A percentile compares a stretch with the other conserved stretches of the same genome.
Conservation (phyloP, 2,329 filamentous ascomycete species). For the Talaromyces albobiverticillius region DNA sequence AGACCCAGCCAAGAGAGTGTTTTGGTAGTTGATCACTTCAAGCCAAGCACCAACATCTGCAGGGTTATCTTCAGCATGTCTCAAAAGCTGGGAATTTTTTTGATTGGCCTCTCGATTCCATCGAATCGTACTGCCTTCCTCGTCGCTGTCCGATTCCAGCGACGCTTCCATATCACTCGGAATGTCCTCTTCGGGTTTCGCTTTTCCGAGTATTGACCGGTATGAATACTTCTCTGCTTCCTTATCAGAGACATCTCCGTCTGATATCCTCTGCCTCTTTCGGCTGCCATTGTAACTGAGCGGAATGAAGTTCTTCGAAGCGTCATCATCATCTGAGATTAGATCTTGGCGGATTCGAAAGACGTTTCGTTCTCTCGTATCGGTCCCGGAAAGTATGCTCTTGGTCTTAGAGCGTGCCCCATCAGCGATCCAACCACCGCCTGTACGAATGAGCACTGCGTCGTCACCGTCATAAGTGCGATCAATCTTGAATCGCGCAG, state of each 20-base stretch:
- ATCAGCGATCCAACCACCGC: constrained; percentile 33
- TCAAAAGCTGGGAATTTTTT: constrained; percentile 56
- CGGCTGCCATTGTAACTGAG: constrained; percentile 22
- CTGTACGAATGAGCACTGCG: constrained; percentile 34
- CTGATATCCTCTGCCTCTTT: constrained; percentile 41
- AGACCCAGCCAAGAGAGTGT: constrained; percentile 57
- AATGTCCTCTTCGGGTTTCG: constrained; percentile 47
- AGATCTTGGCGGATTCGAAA: constrained; percentile 26
- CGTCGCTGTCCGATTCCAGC: constrained; percentile 46
- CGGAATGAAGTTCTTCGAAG: constrained; percentile 31
- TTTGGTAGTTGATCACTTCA: constrained; percentile 74
- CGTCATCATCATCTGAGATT: constrained; percentile 16
- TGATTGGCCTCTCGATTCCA: constrained; percentile 44
- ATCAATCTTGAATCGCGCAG: constrained; percentile 62
- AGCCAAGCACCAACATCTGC: constrained; percentile 71
- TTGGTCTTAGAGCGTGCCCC: constrained; percentile 48
- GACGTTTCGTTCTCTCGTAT: constrained; percentile 21
- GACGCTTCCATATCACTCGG: constrained; percentile 50
- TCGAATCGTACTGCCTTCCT: constrained; percentile 35
- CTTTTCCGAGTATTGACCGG: constrained; percentile 63
- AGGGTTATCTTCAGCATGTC: constrained; percentile 63
- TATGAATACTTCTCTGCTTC: constrained; percentile 57
- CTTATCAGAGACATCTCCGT: constrained; percentile 31
- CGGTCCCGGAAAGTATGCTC: constrained; percentile 29
- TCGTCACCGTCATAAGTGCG: constrained; percentile 51